Conservation (phyloP, 352 stramenopile genomes). For the Globisporangium cystogenes region DNA sequence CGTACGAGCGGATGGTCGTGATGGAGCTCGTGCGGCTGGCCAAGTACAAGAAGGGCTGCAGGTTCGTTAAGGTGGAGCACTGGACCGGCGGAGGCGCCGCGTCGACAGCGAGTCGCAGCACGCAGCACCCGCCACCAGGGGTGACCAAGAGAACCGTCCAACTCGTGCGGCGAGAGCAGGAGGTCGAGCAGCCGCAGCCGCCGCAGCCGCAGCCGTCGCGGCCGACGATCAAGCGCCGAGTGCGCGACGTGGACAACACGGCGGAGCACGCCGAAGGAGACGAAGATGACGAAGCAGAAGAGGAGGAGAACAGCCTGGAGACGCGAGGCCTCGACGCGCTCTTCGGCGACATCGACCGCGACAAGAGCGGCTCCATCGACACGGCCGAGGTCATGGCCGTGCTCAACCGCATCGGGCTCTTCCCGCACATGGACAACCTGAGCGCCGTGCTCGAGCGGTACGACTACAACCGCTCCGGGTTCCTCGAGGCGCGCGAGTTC, state of each 20-base stretch:
- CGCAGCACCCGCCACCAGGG: not conserved
- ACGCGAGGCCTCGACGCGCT: conserved; percentile 51
- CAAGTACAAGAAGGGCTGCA: conserved; percentile 64
- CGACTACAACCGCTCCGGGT: conserved; percentile 46
- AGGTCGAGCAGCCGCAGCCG: not conserved
- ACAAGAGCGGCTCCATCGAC: conserved; percentile 56
- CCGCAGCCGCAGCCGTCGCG: not conserved
- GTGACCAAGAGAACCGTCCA: conserved; percentile 31
- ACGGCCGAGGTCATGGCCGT: conserved; percentile 50
- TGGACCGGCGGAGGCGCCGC: conserved; percentile 10
- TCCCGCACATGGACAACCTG: conserved; percentile 45
- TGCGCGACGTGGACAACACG: not conserved
- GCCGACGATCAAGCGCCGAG: not conserved
- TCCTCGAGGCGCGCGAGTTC: conserved; percentile 55
- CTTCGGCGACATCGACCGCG: conserved; percentile 58
- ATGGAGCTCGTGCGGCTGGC: conserved; percentile 73
- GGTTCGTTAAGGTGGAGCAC: conserved; percentile 61
- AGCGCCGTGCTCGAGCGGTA: conserved; percentile 34
- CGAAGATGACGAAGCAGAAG: conserved; percentile 1
- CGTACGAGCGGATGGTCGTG: conserved; percentile 78
- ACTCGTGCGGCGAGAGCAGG: conserved; percentile 39
- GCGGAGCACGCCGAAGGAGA: not conserved
- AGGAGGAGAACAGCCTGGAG: conserved; percentile 44
- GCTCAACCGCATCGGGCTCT: conserved; percentile 62
- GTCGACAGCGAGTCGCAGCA: not conserved